phyloP scores from a whole-genome alignment of 202 grass and related monocot species.

The Cymbopogon flexuosus region DNA sequence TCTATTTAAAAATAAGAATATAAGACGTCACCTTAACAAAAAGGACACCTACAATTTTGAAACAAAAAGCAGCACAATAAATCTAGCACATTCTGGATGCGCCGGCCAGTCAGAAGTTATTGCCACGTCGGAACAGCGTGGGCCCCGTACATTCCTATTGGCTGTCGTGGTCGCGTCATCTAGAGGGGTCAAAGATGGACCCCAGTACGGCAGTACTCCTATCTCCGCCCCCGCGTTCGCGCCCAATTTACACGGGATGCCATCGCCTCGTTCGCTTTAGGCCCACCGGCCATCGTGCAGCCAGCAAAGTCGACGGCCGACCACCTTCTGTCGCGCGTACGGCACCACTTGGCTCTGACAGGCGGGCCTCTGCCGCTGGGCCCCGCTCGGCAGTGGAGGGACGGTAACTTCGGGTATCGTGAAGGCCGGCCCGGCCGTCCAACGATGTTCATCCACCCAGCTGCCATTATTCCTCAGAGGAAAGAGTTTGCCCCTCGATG shows the following conservation, averaged over 20 bases:
- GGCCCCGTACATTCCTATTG: slow-evolving; percentile 4
- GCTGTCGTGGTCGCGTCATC: background rate
- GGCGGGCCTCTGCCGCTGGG: background rate
- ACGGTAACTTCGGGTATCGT: background rate
- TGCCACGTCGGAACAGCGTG: slow-evolving; percentile 7
- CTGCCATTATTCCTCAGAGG: slow-evolving; percentile 29
- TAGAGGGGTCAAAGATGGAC: slow-evolving; percentile 28
- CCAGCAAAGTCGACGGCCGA: background rate
- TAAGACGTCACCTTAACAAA: background rate
- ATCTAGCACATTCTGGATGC: background rate
- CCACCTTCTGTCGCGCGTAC: background rate
- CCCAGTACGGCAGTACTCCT: background rate
- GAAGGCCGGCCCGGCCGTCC: slow-evolving; percentile 27
- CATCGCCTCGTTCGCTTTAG: background rate
- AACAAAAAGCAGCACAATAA: too few relatives aligned
- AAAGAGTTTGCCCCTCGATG: slow-evolving; percentile 30
- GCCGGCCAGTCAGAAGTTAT: background rate
- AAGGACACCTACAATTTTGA: background rate
- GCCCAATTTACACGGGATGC: background rate
- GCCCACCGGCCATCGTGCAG: background rate
- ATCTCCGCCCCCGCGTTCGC: background rate
- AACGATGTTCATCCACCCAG: slow-evolving; percentile 39
- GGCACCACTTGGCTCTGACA: background rate
- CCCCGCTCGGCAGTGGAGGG: background rate
- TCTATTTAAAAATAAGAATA: background rate